Base-by-base conservation (phyloP, 257 asterid genomes). In the Fraxinus anomala region DNA sequence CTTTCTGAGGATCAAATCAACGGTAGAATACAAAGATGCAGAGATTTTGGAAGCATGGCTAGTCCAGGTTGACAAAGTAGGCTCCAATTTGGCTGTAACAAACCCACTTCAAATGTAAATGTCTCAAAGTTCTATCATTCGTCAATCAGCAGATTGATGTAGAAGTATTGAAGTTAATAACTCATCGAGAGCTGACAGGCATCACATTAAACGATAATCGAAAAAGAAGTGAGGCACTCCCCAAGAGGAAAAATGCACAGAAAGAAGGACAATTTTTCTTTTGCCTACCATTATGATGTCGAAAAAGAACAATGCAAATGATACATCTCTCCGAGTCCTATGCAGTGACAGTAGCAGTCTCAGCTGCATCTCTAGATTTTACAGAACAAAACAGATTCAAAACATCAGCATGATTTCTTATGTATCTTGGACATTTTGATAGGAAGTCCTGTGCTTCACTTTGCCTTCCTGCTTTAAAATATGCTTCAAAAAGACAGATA, bases 381-480 rank as follows among this genome's bases (percentile, higher is more conserved):
- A 47, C 72, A 76, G 89, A 83, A 74, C 71, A 85, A 37, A 91
- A 88, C 71, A 89, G 87, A 85, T 86, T 85, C 88, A 93, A 74
- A 78, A 95, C 91, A 83, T 87, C 97, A 12, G 94, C 93, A 82
- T 88, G 87, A 73, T 89, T 88, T 56, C 84, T 88, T 68, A 95
- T 81, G 87, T 80, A 65, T 36, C 80, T 76, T 0, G 98, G 97
- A 84, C 98, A 89, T 80, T 65, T 85, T 0, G 93, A 81, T 68
- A 91, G 94, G 65, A 95, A 83, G 77, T 91, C 96, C 80, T 89
- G 96, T 33, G 97, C 99, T 83, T 85, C 90, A 70, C 74, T 81
- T 7, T 42, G 83, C 82, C 90, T 89, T 72, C 97, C 92, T 0
- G 86, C 88, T 54, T 79, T 56, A 33, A 91, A 75, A 81, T 90